A percentile compares a stretch with the other conserved stretches of the same genome.
Conservation (phyloP, 495 filamentous ascomycete genomes). For the Geoglossum glabrum region DNA sequence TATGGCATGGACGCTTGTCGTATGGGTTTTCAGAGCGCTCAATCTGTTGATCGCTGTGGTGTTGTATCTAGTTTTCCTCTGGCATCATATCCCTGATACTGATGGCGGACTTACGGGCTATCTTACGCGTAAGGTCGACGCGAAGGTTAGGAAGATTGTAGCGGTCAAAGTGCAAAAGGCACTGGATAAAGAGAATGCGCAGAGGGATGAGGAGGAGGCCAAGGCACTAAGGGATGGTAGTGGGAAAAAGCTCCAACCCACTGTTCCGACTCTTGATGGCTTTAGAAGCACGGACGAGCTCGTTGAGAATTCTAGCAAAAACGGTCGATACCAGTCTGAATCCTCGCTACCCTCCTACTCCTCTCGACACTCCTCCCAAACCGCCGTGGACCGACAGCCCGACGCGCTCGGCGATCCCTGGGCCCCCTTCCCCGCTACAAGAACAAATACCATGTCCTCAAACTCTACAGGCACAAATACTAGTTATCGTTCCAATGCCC, state of each 20-base stretch:
- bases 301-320: not conserved
- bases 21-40: constrained; percentile 71
- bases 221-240: constrained; percentile 17
- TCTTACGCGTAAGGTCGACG: constrained; percentile 77
- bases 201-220: constrained; percentile 37
- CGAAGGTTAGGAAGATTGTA: constrained; percentile 60
- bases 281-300: not conserved
- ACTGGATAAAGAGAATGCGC: constrained; percentile 47
- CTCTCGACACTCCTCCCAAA: not conserved
- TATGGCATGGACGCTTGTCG: constrained; percentile 79
- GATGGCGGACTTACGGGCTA: constrained; percentile 68
- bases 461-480: not conserved
- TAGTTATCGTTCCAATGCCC: not conserved
- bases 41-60: constrained; percentile 50
- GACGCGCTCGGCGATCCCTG: not conserved
- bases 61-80: constrained; percentile 74
- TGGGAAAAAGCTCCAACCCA: not conserved
- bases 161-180: constrained; percentile 67
- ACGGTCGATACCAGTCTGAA: not conserved
- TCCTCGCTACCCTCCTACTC: not conserved
- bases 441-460: not conserved
- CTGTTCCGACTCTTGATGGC: not conserved
- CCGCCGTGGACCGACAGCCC: not conserved
- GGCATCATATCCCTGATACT: constrained; percentile 60
- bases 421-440: not conserved